A percentile compares a stretch with the other conserved stretches of the same genome.
phyloP scores from a whole-genome alignment of 768 basidiomycete genomes.

The Mycena chlorophos region DNA sequence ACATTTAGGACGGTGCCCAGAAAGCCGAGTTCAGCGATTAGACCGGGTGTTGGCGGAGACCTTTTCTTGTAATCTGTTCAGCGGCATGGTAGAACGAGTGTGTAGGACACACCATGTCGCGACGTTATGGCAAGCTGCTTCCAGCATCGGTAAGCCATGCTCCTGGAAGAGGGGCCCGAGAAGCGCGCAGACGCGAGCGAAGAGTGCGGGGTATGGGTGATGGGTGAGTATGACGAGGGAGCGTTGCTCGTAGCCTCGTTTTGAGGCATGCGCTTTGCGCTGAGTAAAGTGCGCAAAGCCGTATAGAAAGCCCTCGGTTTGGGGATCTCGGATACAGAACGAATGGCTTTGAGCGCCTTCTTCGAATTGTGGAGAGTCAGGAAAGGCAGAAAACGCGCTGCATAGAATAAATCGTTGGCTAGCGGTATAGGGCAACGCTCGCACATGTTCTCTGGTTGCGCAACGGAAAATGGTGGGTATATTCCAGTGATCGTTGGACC shows the following conservation, averaged over 20 bases:
- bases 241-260: slow-evolving; percentile 81
- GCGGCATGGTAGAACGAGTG: slow-evolving; percentile 7
- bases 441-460: slow-evolving; percentile 83
- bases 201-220: slow-evolving; percentile 80
- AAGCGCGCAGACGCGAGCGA: slow-evolving; percentile 61
- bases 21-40: slow-evolving; percentile 77
- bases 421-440: slow-evolving; percentile 26
- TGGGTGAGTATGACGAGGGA: slow-evolving; percentile 82
- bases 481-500: slow-evolving; percentile 77
- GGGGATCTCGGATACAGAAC: slow-evolving; percentile 70
- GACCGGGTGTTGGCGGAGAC: slow-evolving; percentile 71
- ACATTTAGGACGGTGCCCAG: slow-evolving; percentile 74
- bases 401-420: slow-evolving; percentile 6
- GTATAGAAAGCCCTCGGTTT: slow-evolving; percentile 67
- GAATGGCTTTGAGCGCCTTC: slow-evolving; percentile 84
- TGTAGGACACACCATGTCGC: slow-evolving; percentile 67
- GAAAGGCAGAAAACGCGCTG: slow-evolving; percentile 91
- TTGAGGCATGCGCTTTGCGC: slow-evolving; percentile 58
- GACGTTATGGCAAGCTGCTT: slow-evolving; percentile 84
- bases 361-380: slow-evolving; percentile 83
- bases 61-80: slow-evolving; percentile 55
- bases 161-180: slow-evolving; percentile 74
- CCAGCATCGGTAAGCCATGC: slow-evolving; percentile 79
- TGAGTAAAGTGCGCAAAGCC: slow-evolving; percentile 81
- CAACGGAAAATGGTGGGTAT: slow-evolving; percentile 62